Percentiles rank a stretch among this genome's conserved stretches.
phyloP scores from a whole-genome alignment of 257 asterid genomes.

The Thymus quinquecostatus region DNA sequence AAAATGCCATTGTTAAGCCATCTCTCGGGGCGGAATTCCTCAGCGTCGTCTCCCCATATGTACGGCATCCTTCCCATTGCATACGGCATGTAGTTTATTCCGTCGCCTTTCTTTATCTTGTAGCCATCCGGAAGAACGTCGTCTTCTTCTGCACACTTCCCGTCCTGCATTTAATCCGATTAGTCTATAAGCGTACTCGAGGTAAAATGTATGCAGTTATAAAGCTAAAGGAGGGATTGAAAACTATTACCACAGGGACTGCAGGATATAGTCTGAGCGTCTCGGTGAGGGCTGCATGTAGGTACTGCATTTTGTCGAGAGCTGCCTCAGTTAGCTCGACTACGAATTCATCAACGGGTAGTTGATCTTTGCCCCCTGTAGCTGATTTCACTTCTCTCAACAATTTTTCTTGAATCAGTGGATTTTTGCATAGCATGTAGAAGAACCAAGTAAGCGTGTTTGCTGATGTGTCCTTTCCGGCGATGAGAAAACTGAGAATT shows the following conservation, averaged over 20 bases:
- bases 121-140: conserved; percentile 61
- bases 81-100: conserved; percentile 55
- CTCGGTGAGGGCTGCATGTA: conserved; percentile 63
- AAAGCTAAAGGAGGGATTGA: not conserved
- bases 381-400: conserved; percentile 45
- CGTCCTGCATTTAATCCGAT: conserved; percentile 41
- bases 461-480: conserved; percentile 66
- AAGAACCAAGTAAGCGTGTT: conserved; percentile 62
- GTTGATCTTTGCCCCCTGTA: conserved; percentile 19
- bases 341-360: conserved; percentile 39
- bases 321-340: conserved; percentile 41
- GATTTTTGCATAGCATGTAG: conserved; percentile 60
- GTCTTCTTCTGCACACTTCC: conserved; percentile 48
- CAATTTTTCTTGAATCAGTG: conserved; percentile 53
- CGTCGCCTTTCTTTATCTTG: conserved; percentile 57
- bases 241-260: conserved; percentile 48
- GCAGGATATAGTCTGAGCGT: conserved; percentile 63
- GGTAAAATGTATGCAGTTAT: not conserved
- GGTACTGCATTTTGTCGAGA: conserved; percentile 59
- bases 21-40: conserved; percentile 57
- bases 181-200: not conserved
- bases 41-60: conserved; percentile 69
- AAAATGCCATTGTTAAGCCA: conserved; percentile 58
- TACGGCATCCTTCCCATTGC: conserved; percentile 73
- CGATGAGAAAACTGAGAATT: conserved; percentile 55